Percentiles rank a stretch among this genome's conserved stretches.
These are phyloP conservation scores for Arabidopsis hybrid DNA, from an alignment of 441 rosid species.

Conservation along the genomic window DNA sequence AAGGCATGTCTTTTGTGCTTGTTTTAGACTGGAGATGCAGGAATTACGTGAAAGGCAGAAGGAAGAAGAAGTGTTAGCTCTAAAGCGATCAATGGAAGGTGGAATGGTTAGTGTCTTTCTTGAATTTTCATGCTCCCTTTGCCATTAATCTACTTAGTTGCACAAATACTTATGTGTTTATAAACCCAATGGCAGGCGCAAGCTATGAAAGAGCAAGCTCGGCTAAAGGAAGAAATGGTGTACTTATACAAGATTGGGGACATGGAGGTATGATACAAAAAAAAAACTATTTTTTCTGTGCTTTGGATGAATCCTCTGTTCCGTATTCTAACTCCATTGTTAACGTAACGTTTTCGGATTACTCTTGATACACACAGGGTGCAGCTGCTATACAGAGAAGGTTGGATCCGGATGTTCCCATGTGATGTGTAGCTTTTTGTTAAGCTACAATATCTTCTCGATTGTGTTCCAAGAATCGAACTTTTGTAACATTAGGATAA, in stretches of 20 bases:
- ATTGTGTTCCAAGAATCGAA: slow-evolving; percentile 10
- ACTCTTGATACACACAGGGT: slow-evolving; percentile 53
- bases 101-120: slow-evolving; percentile 75
- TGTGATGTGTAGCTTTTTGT: slow-evolving; percentile 50
- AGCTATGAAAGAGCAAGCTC: slow-evolving; percentile 98
- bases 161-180: slow-evolving; percentile 5
- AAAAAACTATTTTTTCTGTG: neutral
- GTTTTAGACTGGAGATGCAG: slow-evolving; percentile 75
- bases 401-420: slow-evolving; percentile 88
- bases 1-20: slow-evolving; percentile 4
- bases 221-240: slow-evolving; percentile 89
- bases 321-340: slow-evolving; percentile 3
- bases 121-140: neutral
- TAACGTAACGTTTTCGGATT: slow-evolving; percentile 1
- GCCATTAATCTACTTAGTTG: slow-evolving; percentile 2
- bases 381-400: slow-evolving; percentile 95
- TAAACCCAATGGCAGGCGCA: slow-evolving; percentile 64
- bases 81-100: slow-evolving; percentile 88
- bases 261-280: slow-evolving; percentile 61
- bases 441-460: neutral
- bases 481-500: slow-evolving; percentile 12
- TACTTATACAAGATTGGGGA: slow-evolving; percentile 89
- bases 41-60: slow-evolving; percentile 84
- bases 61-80: slow-evolving; percentile 75
- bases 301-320: neutral